Evolutionary conservation across 352 stramenopile species (phyloP).

Genomic region (Phytophthora fragariaefolia): DNA sequence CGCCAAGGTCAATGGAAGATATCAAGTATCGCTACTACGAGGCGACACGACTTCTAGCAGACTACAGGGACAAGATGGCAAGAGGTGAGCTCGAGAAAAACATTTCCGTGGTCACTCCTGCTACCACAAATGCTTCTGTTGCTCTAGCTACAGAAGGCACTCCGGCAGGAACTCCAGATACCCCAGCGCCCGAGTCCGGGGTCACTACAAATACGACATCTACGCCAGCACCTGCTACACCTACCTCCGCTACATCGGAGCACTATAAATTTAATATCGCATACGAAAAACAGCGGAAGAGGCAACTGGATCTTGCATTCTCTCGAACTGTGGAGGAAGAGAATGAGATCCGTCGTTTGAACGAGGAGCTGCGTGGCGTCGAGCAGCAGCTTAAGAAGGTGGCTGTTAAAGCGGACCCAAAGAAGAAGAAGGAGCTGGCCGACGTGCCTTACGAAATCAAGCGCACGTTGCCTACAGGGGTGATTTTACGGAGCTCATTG

Average conservation of each 20-base stretch:
- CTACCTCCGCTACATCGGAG: constrained; percentile 21
- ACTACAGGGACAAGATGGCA: constrained; percentile 42
- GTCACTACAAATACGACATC: constrained; percentile 15
- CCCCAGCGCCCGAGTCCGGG: constrained; percentile 8
- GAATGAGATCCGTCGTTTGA: constrained; percentile 62
- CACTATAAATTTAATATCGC: constrained; percentile 66
- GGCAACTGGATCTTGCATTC: constrained; percentile 67
- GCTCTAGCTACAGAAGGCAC: constrained; percentile 5
- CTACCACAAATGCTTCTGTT: constrained; percentile 3
- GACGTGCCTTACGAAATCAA: constrained; percentile 68
- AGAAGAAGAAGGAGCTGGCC: constrained; percentile 79
- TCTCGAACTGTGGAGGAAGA: constrained; percentile 72
- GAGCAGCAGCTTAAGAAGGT: constrained; percentile 79
- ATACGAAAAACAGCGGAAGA: constrained; percentile 81
- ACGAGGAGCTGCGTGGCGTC: constrained; percentile 60
- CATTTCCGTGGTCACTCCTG: not conserved
- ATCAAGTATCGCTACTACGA: constrained; percentile 83
- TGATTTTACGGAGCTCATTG: constrained; percentile 66
- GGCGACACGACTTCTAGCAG: constrained; percentile 48
- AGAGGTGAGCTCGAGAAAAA: constrained; percentile 28
- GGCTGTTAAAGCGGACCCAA: constrained; percentile 60
- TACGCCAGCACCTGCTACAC: constrained; percentile 9
- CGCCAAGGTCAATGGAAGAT: constrained; percentile 57
- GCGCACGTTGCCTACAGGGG: constrained; percentile 53
- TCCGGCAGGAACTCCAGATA: constrained; percentile 2